A percentile compares a stretch with the other conserved stretches of the same genome.
Evolutionary conservation across 495 filamentous ascomycete genomes (phyloP).

Genomic region (Lasiosphaeriaceae sp.): DNA sequence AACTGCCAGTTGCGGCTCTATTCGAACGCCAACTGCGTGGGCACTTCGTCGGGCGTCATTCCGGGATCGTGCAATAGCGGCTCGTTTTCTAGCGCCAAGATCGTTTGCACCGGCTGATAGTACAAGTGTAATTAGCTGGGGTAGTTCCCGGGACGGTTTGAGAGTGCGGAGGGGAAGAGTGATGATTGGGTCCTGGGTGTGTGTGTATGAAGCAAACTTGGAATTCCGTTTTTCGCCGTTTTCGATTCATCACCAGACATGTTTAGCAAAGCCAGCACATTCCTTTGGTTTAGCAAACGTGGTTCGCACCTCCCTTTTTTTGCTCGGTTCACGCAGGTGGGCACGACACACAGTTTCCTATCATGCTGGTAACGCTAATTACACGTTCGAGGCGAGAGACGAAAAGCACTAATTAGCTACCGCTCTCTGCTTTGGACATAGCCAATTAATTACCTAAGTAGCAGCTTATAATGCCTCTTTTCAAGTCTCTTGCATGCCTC

Average conservation of each 20-base stretch:
- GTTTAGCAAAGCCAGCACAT: not conserved
- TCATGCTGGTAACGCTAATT: no score
- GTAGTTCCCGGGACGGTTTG: not conserved
- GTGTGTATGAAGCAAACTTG: not conserved
- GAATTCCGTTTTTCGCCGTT: not conserved
- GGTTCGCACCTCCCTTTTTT: not conserved
- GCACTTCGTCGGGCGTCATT: not conserved
- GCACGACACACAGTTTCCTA: no score
- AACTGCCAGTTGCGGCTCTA: not conserved
- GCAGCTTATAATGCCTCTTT: not conserved
- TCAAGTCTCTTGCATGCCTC: not conserved
- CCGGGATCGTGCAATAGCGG: not conserved
- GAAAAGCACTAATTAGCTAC: no score
- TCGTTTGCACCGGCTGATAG: not conserved
- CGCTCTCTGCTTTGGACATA: not conserved
- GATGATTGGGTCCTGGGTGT: not conserved
- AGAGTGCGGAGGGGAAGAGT: not conserved
- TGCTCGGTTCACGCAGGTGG: not conserved
- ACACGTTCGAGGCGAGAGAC: no score
- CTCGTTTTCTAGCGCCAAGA: not conserved
- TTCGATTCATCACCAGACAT: not conserved
- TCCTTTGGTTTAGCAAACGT: not conserved
- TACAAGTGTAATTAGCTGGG: not conserved
- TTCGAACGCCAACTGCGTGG: not conserved
- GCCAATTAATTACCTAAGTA: not conserved